Percentiles rank a stretch among this genome's conserved stretches.
These are phyloP conservation scores for Bocquillonia castaneifolia DNA, from an alignment of 441 rosid species.

Conservation along the genomic window DNA sequence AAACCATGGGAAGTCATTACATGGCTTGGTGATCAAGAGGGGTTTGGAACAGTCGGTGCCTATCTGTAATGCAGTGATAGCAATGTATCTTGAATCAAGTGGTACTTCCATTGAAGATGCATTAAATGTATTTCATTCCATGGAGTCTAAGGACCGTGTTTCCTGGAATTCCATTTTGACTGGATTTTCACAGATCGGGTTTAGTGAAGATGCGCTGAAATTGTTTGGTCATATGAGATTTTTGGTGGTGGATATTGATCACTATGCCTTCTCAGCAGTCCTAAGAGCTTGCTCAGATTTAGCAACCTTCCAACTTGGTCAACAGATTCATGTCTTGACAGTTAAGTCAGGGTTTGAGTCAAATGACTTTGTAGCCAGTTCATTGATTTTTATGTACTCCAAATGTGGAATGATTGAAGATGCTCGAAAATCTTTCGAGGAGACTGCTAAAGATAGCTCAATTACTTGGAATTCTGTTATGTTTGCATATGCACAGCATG, in stretches of 20 bases:
- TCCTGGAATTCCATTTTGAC: slow-evolving; percentile 74
- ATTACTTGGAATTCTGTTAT: slow-evolving; percentile 64
- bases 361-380: slow-evolving; percentile 65
- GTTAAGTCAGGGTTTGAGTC: slow-evolving; percentile 51
- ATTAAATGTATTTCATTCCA: slow-evolving; percentile 40
- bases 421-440: slow-evolving; percentile 51
- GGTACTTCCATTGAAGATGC: slow-evolving; percentile 45
- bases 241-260: slow-evolving; percentile 43
- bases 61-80: slow-evolving; percentile 50
- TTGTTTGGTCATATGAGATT: slow-evolving; percentile 47
- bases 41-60: slow-evolving; percentile 52
- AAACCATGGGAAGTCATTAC: slow-evolving; percentile 45
- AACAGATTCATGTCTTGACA: slow-evolving; percentile 54
- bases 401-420: slow-evolving; percentile 63
- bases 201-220: slow-evolving; percentile 48
- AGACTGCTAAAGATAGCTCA: slow-evolving; percentile 42
- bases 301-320: slow-evolving; percentile 67
- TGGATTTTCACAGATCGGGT: slow-evolving; percentile 59
- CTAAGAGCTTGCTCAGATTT: slow-evolving; percentile 73
- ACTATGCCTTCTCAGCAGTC: slow-evolving; percentile 64
- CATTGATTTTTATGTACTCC: slow-evolving; percentile 69
- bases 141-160: slow-evolving; percentile 57
- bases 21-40: slow-evolving; percentile 55
- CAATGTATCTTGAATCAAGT: slow-evolving; percentile 55
- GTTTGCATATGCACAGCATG: slow-evolving; percentile 71